A percentile compares a stretch with the other conserved stretches of the same genome.
phyloP scores from a whole-genome alignment of 345 rosid genomes.

The Cochlearia excelsa region DNA sequence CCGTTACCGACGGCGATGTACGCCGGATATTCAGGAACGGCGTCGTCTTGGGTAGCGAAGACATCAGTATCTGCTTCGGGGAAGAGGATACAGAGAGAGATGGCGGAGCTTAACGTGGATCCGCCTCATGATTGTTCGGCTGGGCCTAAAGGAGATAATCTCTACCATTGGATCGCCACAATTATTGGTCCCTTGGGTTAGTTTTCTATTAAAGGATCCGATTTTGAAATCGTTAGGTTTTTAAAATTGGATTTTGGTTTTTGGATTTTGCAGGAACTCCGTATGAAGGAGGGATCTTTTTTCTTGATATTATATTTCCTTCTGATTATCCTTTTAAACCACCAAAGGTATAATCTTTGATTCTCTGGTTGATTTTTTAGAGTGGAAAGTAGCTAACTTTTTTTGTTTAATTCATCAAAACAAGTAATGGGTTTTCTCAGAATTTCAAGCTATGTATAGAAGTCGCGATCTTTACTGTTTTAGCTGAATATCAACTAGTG shows the following conservation, averaged over 20 bases:
- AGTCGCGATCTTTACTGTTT: too few relatives aligned
- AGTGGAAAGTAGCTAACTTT: too few relatives aligned
- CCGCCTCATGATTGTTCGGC: slow-evolving; percentile 87
- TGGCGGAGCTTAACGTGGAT: slow-evolving; percentile 69
- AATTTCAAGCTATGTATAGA: too few relatives aligned
- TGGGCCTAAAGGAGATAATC: slow-evolving; percentile 89
- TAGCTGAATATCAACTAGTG: too few relatives aligned
- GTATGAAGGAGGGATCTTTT: slow-evolving; percentile 82
- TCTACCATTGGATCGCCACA: slow-evolving; percentile 90
- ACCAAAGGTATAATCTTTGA: slow-evolving; percentile 56
- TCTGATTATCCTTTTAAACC: slow-evolving; percentile 88
- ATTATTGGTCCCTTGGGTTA: slow-evolving; percentile 70
- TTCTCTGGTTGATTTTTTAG: too few relatives aligned
- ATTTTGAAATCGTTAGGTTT: neutral
- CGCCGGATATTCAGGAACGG: slow-evolving; percentile 38
- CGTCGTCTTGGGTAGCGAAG: slow-evolving; percentile 74
- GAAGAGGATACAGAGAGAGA: slow-evolving; percentile 88
- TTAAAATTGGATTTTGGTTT: too few relatives aligned
- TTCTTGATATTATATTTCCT: slow-evolving; percentile 73
- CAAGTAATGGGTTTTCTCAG: too few relatives aligned
- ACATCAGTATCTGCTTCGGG: slow-evolving; percentile 82
- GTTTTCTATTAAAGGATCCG: neutral
- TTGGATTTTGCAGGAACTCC: slow-evolving; percentile 64
- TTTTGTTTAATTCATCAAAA: too few relatives aligned
- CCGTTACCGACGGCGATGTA: slow-evolving; percentile 41